Conservation (phyloP, 75 land plant genomes). For the Pinus tabuliformis region DNA sequence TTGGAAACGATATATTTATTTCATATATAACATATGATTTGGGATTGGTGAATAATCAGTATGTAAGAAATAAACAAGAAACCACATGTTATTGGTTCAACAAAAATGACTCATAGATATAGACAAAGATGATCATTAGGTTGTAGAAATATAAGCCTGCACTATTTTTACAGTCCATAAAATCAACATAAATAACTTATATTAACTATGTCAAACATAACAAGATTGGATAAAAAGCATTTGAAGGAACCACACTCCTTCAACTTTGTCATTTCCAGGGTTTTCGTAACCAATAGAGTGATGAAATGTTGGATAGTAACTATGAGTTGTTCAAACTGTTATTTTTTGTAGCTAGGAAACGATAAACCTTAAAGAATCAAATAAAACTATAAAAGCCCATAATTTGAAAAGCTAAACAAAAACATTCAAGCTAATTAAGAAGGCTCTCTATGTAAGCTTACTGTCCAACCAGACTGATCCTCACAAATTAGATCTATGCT, state of each 20-base stretch:
- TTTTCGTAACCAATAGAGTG: constrained; percentile 17
- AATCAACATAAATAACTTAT: too few species aligned
- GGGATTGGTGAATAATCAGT: background rate
- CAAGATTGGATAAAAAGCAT: constrained; percentile 16
- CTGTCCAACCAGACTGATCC: background rate
- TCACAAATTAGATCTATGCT: background rate
- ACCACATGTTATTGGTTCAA: background rate
- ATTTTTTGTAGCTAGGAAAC: constrained; percentile 7
- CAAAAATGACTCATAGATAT: background rate
- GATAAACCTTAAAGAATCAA: background rate
- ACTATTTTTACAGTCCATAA: background rate
- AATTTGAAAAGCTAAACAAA: background rate
- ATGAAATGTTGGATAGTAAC: constrained; percentile 18
- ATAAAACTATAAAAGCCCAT: background rate
- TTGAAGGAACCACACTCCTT: constrained; percentile 14
- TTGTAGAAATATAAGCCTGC: background rate
- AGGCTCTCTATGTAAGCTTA: background rate
- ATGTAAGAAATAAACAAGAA: background rate
- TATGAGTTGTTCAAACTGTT: constrained; percentile 16
- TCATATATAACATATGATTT: background rate
- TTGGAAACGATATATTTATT: background rate
- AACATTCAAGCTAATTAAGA: background rate
- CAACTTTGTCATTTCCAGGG: constrained; percentile 10
- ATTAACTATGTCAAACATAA: background rate
- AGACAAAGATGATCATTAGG: background rate